These are phyloP conservation scores for Catenaria anguillulae DNA, from an alignment of 371 early-diverging fungal species.

Conservation along the genomic window DNA sequence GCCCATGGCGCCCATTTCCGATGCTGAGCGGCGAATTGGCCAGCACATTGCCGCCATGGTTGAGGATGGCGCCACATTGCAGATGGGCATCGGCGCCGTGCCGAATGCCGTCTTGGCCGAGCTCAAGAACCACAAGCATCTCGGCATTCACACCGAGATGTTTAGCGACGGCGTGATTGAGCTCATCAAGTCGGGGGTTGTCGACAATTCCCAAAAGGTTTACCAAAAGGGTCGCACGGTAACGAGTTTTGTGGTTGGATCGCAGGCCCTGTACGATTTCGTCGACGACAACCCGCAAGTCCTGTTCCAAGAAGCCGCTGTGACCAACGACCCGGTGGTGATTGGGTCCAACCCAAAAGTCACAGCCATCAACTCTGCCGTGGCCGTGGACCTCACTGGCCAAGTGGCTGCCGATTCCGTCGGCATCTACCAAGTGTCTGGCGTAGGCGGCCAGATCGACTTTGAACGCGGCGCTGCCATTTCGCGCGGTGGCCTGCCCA, in stretches of 20 bases:
- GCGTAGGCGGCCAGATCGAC: conserved; percentile 33
- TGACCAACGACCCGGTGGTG: conserved; percentile 25
- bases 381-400: conserved; percentile 35
- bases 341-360: conserved; percentile 26
- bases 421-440: conserved; percentile 23
- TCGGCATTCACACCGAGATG: conserved; percentile 36
- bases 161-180: conserved; percentile 27
- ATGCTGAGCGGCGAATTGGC: conserved; percentile 25
- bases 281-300: conserved; percentile 29
- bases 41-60: conserved; percentile 23
- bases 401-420: conserved; percentile 33
- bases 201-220: conserved; percentile 24
- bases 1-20: conserved; percentile 1
- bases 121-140: conserved; percentile 22
- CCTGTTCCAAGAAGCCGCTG: conserved; percentile 20
- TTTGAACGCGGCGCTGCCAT: conserved; percentile 35
- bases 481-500: conserved; percentile 25
- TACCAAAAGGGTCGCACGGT: conserved; percentile 21
- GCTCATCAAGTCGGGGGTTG: conserved; percentile 25
- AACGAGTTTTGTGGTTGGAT: conserved; percentile 21
- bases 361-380: conserved; percentile 29
- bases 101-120: conserved; percentile 27
- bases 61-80: conserved; percentile 27
- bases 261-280: conserved; percentile 15
- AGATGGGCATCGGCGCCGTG: conserved; percentile 33